Evolutionary conservation across 805 yeast species (phyloP), one percentile per base, ranked within the genome.

Genomic region (Ogataea ganodermae): DNA sequence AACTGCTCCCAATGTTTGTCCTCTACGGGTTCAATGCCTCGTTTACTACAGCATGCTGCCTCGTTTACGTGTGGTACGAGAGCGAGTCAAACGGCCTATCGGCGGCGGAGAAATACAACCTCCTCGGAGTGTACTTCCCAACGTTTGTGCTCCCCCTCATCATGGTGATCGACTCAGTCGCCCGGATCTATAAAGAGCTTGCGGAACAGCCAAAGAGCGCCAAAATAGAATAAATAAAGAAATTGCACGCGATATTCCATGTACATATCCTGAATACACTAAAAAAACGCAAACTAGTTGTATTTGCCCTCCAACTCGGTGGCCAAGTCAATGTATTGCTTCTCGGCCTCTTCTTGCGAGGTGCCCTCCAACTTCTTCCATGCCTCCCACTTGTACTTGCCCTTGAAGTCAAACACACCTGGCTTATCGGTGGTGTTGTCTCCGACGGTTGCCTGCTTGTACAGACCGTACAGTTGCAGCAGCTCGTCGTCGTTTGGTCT

Each of bases 321-420:
- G 45, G 81, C 92, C 36, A 86, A 71, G 8, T 67, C 84, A 62
- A 86, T 86, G 74, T 86, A 81, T 69, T 89, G 77, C 59, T 77
- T 55, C 76, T 92, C 98, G 51, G 99, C 99, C 28, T 89, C 97
- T 59, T 81, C 96, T 71, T 86, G 87, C 33, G 89, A 71, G 51
- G 79, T 80, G 49, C 99, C 99, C 74, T 87, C 86, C 63, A 84
- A 74, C 60, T 82, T 83, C 62, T 84, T 84, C 98, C 98, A 94
- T 7, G 98, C 80, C 66, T 91, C 92, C 98, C 98, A 94, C 78
- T 94, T 94, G 80, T 88, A 87, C 73, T 95, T 90, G 59, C 92
- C 97, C 75, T 86, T 89, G 74, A 94, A 79, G 73, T 90, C 96
- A 69, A 94, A 89, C 50, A 87, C 72, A 54, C 97, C 94, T 45